These are phyloP conservation scores for Leishmania tarentolae DNA, from an alignment of 208 protist genomes.

Conservation along the genomic window DNA sequence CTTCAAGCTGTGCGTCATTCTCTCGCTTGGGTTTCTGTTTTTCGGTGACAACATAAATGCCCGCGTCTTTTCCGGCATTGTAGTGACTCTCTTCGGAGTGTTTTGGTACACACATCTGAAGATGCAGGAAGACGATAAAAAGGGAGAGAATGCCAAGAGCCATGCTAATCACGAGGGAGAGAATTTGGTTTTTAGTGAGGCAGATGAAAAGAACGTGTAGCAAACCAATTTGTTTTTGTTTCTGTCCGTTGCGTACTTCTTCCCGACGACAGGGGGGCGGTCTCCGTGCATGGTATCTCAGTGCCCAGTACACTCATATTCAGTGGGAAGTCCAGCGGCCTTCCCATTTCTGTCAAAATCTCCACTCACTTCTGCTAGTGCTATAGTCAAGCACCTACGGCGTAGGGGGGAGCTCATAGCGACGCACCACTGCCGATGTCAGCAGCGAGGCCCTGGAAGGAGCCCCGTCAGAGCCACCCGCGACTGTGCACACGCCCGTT, in stretches of 20 bases:
- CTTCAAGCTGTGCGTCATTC: constrained; percentile 84
- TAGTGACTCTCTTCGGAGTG: constrained; percentile 60
- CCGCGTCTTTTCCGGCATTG: constrained; percentile 48
- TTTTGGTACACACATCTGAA: constrained; percentile 87
- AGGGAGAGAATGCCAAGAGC: constrained; percentile 17
- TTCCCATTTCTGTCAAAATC: not conserved
- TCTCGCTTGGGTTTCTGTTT: constrained; percentile 70
- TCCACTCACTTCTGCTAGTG: not conserved
- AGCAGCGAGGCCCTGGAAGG: not conserved
- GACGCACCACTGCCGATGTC: not conserved
- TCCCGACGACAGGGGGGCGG: not conserved
- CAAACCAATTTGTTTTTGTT: not conserved
- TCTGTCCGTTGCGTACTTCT: not conserved
- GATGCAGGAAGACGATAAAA: constrained; percentile 21
- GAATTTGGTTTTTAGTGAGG: not conserved
- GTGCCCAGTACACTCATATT: not conserved
- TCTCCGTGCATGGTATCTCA: not conserved
- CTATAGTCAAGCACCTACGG: not conserved
- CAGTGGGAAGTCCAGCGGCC: not conserved
- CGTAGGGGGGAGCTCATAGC: not conserved
- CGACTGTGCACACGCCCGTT: not conserved
- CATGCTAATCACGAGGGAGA: constrained; percentile 8
- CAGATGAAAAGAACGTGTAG: constrained; percentile 3
- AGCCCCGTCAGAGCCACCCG: not conserved
- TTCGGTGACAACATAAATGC: constrained; percentile 48